phyloP scores from a whole-genome alignment of 73 alveolate species.

The Paramecium pentaurelia region DNA sequence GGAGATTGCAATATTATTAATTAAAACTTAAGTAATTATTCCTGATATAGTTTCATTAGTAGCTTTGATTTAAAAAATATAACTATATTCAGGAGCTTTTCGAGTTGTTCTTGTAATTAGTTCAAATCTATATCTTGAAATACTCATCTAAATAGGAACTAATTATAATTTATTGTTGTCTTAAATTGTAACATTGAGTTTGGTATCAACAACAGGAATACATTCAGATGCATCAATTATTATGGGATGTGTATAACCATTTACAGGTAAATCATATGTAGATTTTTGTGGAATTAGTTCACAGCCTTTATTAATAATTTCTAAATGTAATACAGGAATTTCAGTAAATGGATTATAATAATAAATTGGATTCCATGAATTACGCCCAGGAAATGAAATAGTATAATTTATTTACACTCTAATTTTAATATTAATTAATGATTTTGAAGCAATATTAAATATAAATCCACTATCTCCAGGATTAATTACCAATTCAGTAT shows the following conservation, averaged over 20 bases:
- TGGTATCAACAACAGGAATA: background rate
- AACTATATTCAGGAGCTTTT: background rate
- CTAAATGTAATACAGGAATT: background rate
- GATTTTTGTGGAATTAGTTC: background rate
- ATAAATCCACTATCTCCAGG: constrained; percentile 39
- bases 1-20: background rate
- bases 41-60: background rate
- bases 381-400: background rate
- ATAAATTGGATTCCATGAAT: constrained; percentile 13
- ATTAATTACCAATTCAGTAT: background rate
- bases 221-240: constrained; percentile 2
- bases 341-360: constrained; percentile 23
- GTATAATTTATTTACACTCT: background rate
- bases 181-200: background rate
- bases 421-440: background rate
- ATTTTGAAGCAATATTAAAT: background rate
- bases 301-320: background rate
- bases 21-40: background rate
- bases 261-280: background rate
- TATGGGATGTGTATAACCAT: constrained; percentile 4
- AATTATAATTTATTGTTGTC: background rate
- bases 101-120: background rate
- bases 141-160: constrained; percentile 2
- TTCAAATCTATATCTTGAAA: constrained; percentile 10
- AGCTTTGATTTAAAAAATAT: background rate